Percentiles rank a stretch among this genome's conserved stretches.
These are phyloP conservation scores for Globisporangium megalacanthum DNA, from an alignment of 352 stramenopile genomes.

Conservation along the genomic window DNA sequence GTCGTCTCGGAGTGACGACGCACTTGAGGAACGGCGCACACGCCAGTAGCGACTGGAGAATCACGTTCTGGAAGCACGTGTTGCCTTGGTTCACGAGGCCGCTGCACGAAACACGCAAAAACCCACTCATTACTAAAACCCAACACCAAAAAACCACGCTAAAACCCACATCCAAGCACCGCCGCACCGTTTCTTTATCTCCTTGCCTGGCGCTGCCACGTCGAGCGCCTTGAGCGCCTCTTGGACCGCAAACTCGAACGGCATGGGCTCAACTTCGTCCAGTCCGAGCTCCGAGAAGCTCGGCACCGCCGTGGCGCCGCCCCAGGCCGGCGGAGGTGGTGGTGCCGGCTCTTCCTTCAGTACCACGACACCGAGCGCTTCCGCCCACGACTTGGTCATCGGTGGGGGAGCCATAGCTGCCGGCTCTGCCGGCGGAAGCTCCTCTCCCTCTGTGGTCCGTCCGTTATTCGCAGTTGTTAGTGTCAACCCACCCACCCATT, in stretches of 20 bases:
- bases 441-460: no score
- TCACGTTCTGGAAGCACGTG: slow-evolving; percentile 87
- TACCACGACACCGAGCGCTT: slow-evolving; percentile 36
- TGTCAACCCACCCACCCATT: slow-evolving; percentile 10
- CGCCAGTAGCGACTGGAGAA: slow-evolving; percentile 75
- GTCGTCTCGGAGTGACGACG: slow-evolving; percentile 6
- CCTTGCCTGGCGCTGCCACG: slow-evolving; percentile 51
- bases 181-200: slow-evolving; percentile 76
- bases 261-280: slow-evolving; percentile 15
- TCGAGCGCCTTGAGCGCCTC: slow-evolving; percentile 47
- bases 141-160: neutral
- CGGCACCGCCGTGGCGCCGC: slow-evolving; percentile 14
- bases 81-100: slow-evolving; percentile 84
- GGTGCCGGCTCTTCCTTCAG: slow-evolving; percentile 9
- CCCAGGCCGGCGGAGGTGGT: slow-evolving; percentile 22
- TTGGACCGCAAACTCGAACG: slow-evolving; percentile 69
- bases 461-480: no score
- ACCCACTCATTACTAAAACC: neutral
- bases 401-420: neutral
- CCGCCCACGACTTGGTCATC: slow-evolving; percentile 55
- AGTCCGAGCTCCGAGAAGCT: slow-evolving; percentile 1
- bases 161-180: neutral
- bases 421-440: slow-evolving; percentile 1
- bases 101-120: slow-evolving; percentile 15
- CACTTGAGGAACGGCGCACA: slow-evolving; percentile 82